Evolutionary conservation across 352 stramenopile species (phyloP), one percentile per base, ranked within the genome.

Genomic region (Discostella stelligera): DNA sequence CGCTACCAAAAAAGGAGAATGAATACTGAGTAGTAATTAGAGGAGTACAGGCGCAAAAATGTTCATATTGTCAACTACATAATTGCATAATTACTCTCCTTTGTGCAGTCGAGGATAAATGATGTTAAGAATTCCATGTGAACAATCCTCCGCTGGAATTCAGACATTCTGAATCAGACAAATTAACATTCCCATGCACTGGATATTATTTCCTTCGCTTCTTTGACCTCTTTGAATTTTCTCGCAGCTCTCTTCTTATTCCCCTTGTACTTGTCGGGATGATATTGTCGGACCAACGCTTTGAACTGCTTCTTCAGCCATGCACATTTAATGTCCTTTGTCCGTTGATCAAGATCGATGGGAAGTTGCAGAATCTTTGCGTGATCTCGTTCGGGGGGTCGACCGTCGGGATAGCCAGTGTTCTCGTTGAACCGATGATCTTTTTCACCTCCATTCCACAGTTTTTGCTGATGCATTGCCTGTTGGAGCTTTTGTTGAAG

Each of bases 271-370:
- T 88, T 88, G 39, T 85, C 77, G 10, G 81, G 81, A 46, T 88
- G 81, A 39, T 73, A 87, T 48, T 84, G 77, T n/a, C 80, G 70
- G n/a, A 85, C 83, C 13, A 89, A 67, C 9, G 52, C 62, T 66
- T 89, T 89, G 60, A 86, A 87, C 20, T 87, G 79, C 56, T 89
- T 89, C 63, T 86, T 85, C 55, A 89, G 52, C 83, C 83, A 89
- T 3, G 59, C 66, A 71, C 83, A 89, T 18, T 84, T 82, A 1
- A 85, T 58, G 10, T 87, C 83, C 18, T 86, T 77, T 14, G 62
- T 52, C 23, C 75, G 48, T 56, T 85, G 60, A 20, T 81, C 77
- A 13, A 89, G 67, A 62, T 89, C 83, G 27, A 87, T 85, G 11
- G 83, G 83, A 20, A 89, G 71, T 53, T 89, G 72, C 16, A 89